These are phyloP conservation scores for Chaetoceros tenuissimus DNA, from an alignment of 108 stramenopile genomes.

Conservation along the genomic window DNA sequence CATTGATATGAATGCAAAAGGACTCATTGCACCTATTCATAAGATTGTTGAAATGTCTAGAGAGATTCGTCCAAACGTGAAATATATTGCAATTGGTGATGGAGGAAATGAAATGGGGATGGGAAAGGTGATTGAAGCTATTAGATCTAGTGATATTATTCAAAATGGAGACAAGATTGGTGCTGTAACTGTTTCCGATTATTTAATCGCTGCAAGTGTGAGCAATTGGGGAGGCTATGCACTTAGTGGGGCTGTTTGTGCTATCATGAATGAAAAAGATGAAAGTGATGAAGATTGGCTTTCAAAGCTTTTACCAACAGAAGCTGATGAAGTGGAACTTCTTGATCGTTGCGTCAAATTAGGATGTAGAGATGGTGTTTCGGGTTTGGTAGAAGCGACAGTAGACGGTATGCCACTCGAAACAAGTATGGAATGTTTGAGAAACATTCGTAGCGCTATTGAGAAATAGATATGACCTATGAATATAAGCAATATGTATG, in stretches of 20 bases:
- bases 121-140: conserved; percentile 67
- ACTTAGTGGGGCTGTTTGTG: conserved; percentile 47
- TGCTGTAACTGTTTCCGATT: conserved; percentile 46
- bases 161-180: conserved; percentile 54
- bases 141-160: conserved; percentile 38
- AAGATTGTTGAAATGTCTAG: conserved; percentile 33
- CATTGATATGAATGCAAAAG: conserved; percentile 54
- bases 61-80: neutral
- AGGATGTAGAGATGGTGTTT: conserved; percentile 65
- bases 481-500: neutral
- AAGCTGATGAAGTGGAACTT: conserved; percentile 39
- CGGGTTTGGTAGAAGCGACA: conserved; percentile 47
- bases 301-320: conserved; percentile 38
- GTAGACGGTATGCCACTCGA: conserved; percentile 73
- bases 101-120: conserved; percentile 85
- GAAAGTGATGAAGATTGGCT: conserved; percentile 18
- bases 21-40: conserved; percentile 69
- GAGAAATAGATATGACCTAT: too few relatives aligned
- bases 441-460: conserved; percentile 42
- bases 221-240: conserved; percentile 89
- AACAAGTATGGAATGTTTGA: conserved; percentile 47
- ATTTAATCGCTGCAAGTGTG: conserved; percentile 70
- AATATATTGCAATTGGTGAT: conserved; percentile 53
- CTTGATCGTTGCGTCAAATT: conserved; percentile 39
- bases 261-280: conserved; percentile 12